phyloP scores from a whole-genome alignment of 1,284 basidiomycete species.

The Papiliotrema nemorosa region DNA sequence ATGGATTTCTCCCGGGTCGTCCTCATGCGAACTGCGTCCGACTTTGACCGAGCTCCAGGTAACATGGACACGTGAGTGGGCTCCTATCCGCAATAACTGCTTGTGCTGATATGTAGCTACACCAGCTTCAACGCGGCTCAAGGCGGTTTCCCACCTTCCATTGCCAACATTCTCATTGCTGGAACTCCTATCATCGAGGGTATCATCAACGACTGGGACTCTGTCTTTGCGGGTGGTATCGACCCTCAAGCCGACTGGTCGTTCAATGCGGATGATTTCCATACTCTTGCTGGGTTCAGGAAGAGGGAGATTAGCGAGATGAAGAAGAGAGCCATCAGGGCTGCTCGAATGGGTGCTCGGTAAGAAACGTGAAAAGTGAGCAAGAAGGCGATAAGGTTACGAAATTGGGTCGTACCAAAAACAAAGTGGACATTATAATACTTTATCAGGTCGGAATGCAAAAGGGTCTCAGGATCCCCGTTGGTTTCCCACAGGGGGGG shows the following conservation, averaged over 20 bases:
- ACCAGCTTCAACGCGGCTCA: slow-evolving; percentile 35
- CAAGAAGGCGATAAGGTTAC: too few relatives aligned
- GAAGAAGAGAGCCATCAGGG: neutral
- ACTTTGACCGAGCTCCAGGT: slow-evolving; percentile 52
- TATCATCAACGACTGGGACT: slow-evolving; percentile 37
- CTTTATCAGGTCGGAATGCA: too few relatives aligned
- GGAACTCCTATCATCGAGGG: slow-evolving; percentile 39
- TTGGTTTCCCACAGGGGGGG: too few relatives aligned
- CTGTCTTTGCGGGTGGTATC: slow-evolving; percentile 27
- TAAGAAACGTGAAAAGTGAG: too few relatives aligned
- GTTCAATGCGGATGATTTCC: slow-evolving; percentile 28
- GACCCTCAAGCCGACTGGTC: slow-evolving; percentile 29
- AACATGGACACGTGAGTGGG: slow-evolving; percentile 24
- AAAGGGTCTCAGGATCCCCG: too few relatives aligned
- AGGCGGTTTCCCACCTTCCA: slow-evolving; percentile 37
- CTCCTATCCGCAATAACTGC: neutral
- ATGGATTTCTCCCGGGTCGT: slow-evolving; percentile 54
- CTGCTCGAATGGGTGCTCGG: neutral
- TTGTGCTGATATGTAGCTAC: slow-evolving; percentile 12
- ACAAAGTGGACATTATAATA: neutral
- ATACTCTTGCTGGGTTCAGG: slow-evolving; percentile 15
- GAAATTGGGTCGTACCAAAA: too few relatives aligned
- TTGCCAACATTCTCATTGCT: slow-evolving; percentile 39
- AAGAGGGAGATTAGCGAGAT: slow-evolving; percentile 9
- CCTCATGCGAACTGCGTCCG: slow-evolving; percentile 53